Percentiles rank a stretch among this genome's conserved stretches.
Conservation (phyloP, 768 basidiomycete species). For the Stropharia rugosoannulata region DNA sequence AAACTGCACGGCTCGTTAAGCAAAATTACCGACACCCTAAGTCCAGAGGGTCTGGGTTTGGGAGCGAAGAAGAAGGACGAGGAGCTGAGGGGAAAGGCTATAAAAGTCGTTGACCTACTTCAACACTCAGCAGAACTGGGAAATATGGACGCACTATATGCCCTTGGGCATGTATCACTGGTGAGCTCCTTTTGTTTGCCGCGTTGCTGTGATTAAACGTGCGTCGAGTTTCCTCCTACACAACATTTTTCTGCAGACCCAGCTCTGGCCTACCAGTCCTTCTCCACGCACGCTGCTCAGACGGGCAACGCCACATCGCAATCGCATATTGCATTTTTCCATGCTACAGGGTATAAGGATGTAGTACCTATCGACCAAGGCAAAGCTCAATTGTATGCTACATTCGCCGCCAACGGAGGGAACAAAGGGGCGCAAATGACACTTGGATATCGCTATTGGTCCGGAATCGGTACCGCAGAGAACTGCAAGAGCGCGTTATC, state of each 20-base stretch:
- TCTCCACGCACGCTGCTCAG: constrained; percentile 56
- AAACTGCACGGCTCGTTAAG: constrained; percentile 64
- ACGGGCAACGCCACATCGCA: constrained; percentile 90
- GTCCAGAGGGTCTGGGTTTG: constrained; percentile 37
- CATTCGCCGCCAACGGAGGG: constrained; percentile 88
- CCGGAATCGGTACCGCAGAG: constrained; percentile 89
- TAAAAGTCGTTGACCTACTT: constrained; percentile 79
- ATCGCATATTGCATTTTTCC: constrained; percentile 81
- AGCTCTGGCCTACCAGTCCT: constrained; percentile 59
- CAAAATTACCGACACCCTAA: constrained; percentile 37
- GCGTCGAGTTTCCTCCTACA: constrained; percentile 69
- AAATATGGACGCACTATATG: constrained; percentile 69
- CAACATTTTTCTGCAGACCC: constrained; percentile 63
- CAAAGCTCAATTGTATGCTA: constrained; percentile 88
- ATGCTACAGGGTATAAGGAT: constrained; percentile 79
- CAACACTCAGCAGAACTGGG: constrained; percentile 83
- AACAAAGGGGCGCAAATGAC: constrained; percentile 91
- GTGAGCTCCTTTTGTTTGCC: constrained; percentile 37
- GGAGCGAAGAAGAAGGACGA: constrained; percentile 58
- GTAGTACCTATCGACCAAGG: constrained; percentile 67
- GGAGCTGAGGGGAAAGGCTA: constrained; percentile 66
- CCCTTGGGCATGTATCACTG: constrained; percentile 64
- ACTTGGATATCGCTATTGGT: constrained; percentile 92
- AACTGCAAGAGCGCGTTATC: constrained; percentile 79
- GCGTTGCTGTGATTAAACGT: neutral